Base-by-base conservation (phyloP, 805 yeast genomes). In the Candida peoriensis region DNA sequence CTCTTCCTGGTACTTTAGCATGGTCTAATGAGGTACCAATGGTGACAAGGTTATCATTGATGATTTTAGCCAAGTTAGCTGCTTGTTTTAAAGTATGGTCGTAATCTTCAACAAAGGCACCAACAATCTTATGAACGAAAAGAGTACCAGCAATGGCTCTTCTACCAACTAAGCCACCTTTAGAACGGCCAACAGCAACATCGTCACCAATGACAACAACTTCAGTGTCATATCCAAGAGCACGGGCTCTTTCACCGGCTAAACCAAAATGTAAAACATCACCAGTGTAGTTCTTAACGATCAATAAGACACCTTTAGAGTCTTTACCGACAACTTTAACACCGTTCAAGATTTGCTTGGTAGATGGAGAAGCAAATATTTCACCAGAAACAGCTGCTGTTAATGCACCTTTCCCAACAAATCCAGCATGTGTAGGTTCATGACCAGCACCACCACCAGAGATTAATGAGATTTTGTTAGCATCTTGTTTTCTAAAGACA, bases 401-500 rank as follows among this genome's bases (percentile, higher is more conserved):
- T 26, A 89, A 59, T 47, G 82, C 63, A 32, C 94, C 94, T 11
- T 76, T 69, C 10, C 97, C 97, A 16, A 89, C 88, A 56, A 78
- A 89, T 0, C 96, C 97, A 8, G 85, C 89, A 52, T 90, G 97
- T 4, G 88, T 69, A 18, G 97, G 97, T 60, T 89, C 97, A 54
- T 89, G 97, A 31, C 97, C 97, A 11, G 89, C 78, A 19, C 97
- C 97, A 37, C 97, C 97, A 40, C 97, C 96, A 22, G 95, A 78
- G 19, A 89, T 63, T 32, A 89, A 52, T 6, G 85, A 73, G 28
- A 88, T 82, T 50, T 84, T 81, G 19, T 67, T 61, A 35, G 61
- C 42, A 21, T 46, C 36, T 19, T 46, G 51, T 20, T 52, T 46
- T 34, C 70, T 56, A 32, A 53, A 61, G 14, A 65, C 44, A 9